Percentiles rank a stretch among this genome's conserved stretches.
phyloP scores from a whole-genome alignment of 108 stramenopile species.

The Fragilariopsis cylindrus region DNA sequence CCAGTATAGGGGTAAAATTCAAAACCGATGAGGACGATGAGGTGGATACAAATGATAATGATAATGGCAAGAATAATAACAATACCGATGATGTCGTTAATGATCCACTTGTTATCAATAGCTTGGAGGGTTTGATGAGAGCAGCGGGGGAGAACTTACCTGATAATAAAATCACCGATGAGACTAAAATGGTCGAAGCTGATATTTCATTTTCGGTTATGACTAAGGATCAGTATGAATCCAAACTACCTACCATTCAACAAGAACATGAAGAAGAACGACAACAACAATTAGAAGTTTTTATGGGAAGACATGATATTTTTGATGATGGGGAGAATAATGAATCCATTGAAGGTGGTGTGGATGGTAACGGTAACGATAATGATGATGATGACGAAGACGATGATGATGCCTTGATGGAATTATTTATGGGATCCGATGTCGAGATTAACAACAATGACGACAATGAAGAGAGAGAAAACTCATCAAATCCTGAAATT shows the following conservation, averaged over 20 bases:
- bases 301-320: constrained; percentile 29
- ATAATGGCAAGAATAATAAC: not conserved
- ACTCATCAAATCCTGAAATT: not conserved
- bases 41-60: not conserved
- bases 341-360: constrained; percentile 1
- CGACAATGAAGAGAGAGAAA: constrained; percentile 12
- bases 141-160: constrained; percentile 33
- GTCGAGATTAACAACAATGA: constrained; percentile 26
- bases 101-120: constrained; percentile 19
- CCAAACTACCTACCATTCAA: constrained; percentile 16
- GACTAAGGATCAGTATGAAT: constrained; percentile 42
- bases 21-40: not conserved
- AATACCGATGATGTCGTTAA: constrained; percentile 2
- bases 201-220: constrained; percentile 50
- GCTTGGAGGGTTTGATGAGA: constrained; percentile 31
- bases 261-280: constrained; percentile 29
- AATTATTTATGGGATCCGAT: constrained; percentile 30
- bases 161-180: constrained; percentile 19
- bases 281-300: constrained; percentile 19
- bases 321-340: constrained; percentile 31
- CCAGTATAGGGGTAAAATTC: not conserved
- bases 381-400: constrained; percentile 27
- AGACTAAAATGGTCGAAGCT: constrained; percentile 40
- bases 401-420: constrained; percentile 24
- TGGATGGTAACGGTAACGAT: constrained; percentile 13